These are phyloP conservation scores for Mucor racemosus DNA, from an alignment of 371 early-diverging fungal species.

Conservation along the genomic window DNA sequence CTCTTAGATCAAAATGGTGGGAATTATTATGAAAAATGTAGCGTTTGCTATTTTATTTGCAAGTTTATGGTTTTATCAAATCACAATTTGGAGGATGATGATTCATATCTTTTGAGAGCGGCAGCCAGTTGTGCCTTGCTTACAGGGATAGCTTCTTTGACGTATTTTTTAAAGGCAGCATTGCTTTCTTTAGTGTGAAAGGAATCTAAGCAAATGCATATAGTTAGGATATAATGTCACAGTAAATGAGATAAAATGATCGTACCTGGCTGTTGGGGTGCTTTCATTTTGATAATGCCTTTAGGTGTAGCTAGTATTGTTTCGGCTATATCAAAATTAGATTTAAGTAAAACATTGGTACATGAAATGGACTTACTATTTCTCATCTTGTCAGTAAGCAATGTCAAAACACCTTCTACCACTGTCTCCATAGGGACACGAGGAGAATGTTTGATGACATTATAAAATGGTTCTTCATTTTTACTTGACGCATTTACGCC, in stretches of 20 bases:
- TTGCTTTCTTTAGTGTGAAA: background rate
- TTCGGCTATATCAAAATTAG: background rate
- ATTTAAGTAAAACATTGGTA: background rate
- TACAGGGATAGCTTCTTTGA: background rate
- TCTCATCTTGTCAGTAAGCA: constrained; percentile 51
- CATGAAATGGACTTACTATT: constrained; percentile 35
- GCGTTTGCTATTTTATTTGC: too few relatives aligned
- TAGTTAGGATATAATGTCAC: background rate
- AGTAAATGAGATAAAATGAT: background rate
- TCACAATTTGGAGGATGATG: background rate
- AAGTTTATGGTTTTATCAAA: background rate
- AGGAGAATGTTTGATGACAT: constrained; percentile 19
- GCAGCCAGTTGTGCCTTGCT: background rate
- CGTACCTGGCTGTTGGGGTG: background rate
- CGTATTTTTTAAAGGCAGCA: background rate
- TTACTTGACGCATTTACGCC: background rate
- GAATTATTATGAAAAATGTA: too few relatives aligned
- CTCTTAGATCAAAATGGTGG: too few relatives aligned
- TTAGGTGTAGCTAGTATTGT: constrained; percentile 25
- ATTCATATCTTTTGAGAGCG: background rate
- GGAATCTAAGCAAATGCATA: background rate
- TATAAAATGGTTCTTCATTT: constrained; percentile 10
- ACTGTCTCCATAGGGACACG: constrained; percentile 50
- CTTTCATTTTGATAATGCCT: constrained; percentile 14
- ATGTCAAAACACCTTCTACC: constrained; percentile 56